phyloP scores from a whole-genome alignment of 306 rosid species.

The Benincasa hispida region DNA sequence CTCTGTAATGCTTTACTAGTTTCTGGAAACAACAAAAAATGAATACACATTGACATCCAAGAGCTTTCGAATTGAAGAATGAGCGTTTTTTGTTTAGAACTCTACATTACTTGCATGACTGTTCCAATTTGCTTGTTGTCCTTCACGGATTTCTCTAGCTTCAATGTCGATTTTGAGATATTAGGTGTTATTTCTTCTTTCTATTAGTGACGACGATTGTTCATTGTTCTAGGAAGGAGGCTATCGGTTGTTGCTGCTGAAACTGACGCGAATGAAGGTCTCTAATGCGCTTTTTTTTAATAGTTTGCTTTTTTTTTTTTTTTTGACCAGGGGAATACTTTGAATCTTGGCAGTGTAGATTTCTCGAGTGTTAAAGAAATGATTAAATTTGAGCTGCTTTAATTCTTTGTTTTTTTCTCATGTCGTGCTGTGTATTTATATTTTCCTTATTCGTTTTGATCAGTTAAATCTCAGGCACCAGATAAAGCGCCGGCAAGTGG shows the following conservation, averaged over 20 bases:
- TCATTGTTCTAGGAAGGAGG: constrained; percentile 34
- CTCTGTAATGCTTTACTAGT: constrained; percentile 7
- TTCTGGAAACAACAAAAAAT: background rate
- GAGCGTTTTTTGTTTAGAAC: background rate
- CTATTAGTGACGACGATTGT: background rate
- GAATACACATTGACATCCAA: background rate
- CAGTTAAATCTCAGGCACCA: constrained; percentile 43
- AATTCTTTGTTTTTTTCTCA: background rate
- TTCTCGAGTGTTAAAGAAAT: background rate
- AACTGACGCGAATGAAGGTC: constrained; percentile 54
- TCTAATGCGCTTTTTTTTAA: background rate
- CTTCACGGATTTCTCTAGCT: background rate
- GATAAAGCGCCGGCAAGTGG: constrained; percentile 30
- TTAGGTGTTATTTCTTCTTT: background rate
- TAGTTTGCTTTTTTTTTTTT: background rate
- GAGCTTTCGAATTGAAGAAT: background rate
- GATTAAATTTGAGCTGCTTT: background rate
- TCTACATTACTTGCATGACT: background rate
- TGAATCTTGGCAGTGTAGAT: background rate
- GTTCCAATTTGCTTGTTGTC: background rate
- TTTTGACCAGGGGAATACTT: background rate
- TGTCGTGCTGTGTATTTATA: background rate
- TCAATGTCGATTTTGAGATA: background rate
- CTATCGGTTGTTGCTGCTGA: constrained; percentile 45
- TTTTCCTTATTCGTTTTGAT: background rate